phyloP scores from a whole-genome alignment of 805 yeast genomes.

The Candida saitoana region DNA sequence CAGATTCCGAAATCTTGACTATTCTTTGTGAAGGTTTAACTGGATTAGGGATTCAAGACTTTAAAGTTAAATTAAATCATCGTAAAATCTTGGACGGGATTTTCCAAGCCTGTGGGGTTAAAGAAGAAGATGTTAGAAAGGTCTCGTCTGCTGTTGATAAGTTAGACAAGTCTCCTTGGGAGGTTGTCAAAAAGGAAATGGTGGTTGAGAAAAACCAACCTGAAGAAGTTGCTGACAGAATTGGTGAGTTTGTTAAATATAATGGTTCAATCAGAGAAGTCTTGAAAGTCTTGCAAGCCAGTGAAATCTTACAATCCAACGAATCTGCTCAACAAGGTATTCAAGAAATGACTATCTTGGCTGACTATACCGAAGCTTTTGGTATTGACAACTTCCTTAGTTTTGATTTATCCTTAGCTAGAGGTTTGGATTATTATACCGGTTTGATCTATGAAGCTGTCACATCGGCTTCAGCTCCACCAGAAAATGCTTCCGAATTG shows the following conservation, averaged over 20 bases:
- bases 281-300: constrained; percentile 50
- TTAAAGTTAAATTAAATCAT: constrained; percentile 90
- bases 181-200: constrained; percentile 87
- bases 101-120: constrained; percentile 91
- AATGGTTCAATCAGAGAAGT: constrained; percentile 72
- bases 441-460: constrained; percentile 97
- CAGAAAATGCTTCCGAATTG: constrained; percentile 67
- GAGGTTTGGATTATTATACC: constrained; percentile 97
- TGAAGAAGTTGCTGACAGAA: constrained; percentile 87
- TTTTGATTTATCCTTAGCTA: constrained; percentile 90
- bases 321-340: constrained; percentile 78
- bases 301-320: constrained; percentile 57
- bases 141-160: constrained; percentile 95
- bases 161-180: constrained; percentile 95
- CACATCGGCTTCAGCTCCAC: constrained; percentile 95
- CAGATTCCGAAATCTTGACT: constrained; percentile 87
- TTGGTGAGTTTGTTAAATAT: constrained; percentile 86
- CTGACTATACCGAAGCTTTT: constrained; percentile 79
- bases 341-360: constrained; percentile 69
- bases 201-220: constrained; percentile 84
- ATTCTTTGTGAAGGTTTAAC: constrained; percentile 81
- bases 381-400: constrained; percentile 64
- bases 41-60: constrained; percentile 79
- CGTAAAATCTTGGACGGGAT: constrained; percentile 95
- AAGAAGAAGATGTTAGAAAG: constrained; percentile 88